Conservation (phyloP, 805 yeast species). For the Allodekkera sacchari region DNA sequence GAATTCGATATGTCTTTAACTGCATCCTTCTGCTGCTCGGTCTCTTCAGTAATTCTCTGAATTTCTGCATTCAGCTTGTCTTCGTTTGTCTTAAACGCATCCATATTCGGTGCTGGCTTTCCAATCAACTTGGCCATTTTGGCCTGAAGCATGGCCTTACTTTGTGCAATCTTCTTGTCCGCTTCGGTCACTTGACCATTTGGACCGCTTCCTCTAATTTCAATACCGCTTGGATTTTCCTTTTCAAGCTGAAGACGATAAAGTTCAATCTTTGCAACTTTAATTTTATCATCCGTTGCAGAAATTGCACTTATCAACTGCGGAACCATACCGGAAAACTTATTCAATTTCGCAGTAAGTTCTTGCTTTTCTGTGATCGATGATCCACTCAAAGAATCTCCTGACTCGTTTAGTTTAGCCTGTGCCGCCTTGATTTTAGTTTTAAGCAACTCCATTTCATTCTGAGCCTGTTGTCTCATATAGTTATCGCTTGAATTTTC, state of each 20-base stretch:
- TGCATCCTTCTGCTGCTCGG: conserved; percentile 47
- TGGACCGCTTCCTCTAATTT: conserved; percentile 73
- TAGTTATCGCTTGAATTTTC: conserved; percentile 29
- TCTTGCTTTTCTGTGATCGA: conserved; percentile 38
- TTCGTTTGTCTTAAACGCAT: conserved; percentile 47
- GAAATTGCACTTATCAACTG: conserved; percentile 55
- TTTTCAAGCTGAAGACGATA: conserved; percentile 46
- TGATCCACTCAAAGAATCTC: conserved; percentile 20
- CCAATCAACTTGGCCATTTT: conserved; percentile 94
- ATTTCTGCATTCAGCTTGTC: conserved; percentile 43
- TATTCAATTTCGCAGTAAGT: conserved; percentile 49
- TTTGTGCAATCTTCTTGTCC: conserved; percentile 72
- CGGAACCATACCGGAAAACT: conserved; percentile 68
- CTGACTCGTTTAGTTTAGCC: conserved; percentile 23
- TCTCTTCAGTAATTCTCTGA: conserved; percentile 42
- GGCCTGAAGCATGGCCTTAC: conserved; percentile 69
- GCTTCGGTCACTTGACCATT: conserved; percentile 79
- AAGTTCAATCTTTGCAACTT: conserved; percentile 55
- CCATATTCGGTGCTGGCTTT: conserved; percentile 39
- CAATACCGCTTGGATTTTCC: conserved; percentile 61
- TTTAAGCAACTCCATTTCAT: conserved; percentile 60
- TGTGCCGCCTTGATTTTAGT: conserved; percentile 44
- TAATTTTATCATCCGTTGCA: conserved; percentile 58
- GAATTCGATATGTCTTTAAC: conserved; percentile 67
- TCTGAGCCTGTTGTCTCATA: conserved; percentile 30